A percentile compares a stretch with the other conserved stretches of the same genome.
phyloP scores from a whole-genome alignment of 495 filamentous ascomycete species.

The Lasiosphaeria hispida region DNA sequence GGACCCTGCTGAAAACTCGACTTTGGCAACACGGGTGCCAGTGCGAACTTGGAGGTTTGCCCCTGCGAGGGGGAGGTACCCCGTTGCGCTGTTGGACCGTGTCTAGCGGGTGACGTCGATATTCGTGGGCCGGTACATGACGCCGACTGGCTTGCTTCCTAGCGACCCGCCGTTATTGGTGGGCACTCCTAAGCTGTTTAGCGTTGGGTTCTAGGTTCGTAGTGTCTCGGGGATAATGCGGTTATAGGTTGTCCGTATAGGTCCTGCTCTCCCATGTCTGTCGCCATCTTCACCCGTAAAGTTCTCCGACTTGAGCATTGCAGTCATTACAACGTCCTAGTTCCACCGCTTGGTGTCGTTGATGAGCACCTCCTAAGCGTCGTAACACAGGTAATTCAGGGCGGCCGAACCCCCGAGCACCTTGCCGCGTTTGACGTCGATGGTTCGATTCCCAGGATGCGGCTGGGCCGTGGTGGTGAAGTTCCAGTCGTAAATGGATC shows the following conservation, averaged over 20 bases:
- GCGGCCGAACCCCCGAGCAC: slow-evolving; percentile 47
- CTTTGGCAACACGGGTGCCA: slow-evolving; percentile 20
- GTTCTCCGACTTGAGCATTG: slow-evolving; percentile 39
- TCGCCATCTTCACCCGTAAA: slow-evolving; percentile 24
- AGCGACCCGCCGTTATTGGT: slow-evolving; percentile 35
- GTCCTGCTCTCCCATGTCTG: slow-evolving; percentile 22
- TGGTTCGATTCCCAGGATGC: slow-evolving; percentile 28
- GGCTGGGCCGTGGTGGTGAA: slow-evolving; percentile 49
- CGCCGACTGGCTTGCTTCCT: slow-evolving; percentile 36
- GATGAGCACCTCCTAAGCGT: slow-evolving; percentile 56
- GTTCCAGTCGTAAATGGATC: slow-evolving; percentile 52
- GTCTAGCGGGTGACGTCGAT: slow-evolving; percentile 35
- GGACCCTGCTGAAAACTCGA: slow-evolving; percentile 18
- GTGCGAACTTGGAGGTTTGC: slow-evolving; percentile 24
- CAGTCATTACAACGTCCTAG: slow-evolving; percentile 44
- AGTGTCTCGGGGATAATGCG: slow-evolving; percentile 30
- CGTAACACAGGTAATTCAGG: slow-evolving; percentile 51
- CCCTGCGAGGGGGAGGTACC: slow-evolving; percentile 25
- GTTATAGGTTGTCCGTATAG: slow-evolving; percentile 35
- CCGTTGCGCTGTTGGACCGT: slow-evolving; percentile 37
- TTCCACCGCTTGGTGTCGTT: slow-evolving; percentile 48
- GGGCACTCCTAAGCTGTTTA: slow-evolving; percentile 30
- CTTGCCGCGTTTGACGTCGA: slow-evolving; percentile 45
- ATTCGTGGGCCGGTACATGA: slow-evolving; percentile 38
- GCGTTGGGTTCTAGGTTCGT: slow-evolving; percentile 28